These are phyloP conservation scores for Aspergillus piperis DNA, from an alignment of 2,329 filamentous ascomycete species.

Conservation along the genomic window DNA sequence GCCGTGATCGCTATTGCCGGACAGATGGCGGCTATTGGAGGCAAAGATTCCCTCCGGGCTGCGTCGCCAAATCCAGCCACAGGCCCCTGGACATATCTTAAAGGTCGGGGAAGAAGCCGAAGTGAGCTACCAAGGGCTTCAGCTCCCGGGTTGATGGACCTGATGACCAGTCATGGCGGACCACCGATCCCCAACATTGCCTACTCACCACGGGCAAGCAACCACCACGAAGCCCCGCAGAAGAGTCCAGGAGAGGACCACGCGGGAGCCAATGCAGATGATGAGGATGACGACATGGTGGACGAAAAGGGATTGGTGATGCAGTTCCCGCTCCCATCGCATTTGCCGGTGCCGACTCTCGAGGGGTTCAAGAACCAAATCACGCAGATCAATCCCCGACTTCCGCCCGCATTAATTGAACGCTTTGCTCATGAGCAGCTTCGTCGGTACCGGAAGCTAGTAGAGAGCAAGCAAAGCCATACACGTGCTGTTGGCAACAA, in stretches of 20 bases:
- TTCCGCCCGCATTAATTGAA: slow-evolving; percentile 70
- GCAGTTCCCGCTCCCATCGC: slow-evolving; percentile 63
- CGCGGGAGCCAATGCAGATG: slow-evolving; percentile 45
- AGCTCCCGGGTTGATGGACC: slow-evolving; percentile 50
- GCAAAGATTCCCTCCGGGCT: slow-evolving; percentile 60
- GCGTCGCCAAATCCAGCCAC: slow-evolving; percentile 41
- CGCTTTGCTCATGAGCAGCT: slow-evolving; percentile 81
- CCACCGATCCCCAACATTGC: slow-evolving; percentile 59
- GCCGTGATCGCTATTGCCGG: slow-evolving; percentile 50
- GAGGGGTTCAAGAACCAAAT: slow-evolving; percentile 78
- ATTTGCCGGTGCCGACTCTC: slow-evolving; percentile 70
- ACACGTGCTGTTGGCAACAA: slow-evolving; percentile 57
- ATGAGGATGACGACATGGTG: slow-evolving; percentile 57
- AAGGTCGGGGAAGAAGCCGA: slow-evolving; percentile 54
- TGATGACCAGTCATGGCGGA: slow-evolving; percentile 60
- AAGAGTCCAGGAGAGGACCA: slow-evolving; percentile 11
- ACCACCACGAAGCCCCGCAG: slow-evolving; percentile 17
- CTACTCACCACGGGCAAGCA: slow-evolving; percentile 40
- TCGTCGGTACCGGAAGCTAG: slow-evolving; percentile 73
- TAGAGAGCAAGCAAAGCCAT: slow-evolving; percentile 71
- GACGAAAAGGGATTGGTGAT: slow-evolving; percentile 64
- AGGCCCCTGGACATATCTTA: slow-evolving; percentile 50
- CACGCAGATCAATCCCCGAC: slow-evolving; percentile 69
- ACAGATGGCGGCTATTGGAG: slow-evolving; percentile 48
- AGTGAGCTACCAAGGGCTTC: slow-evolving; percentile 55